These are phyloP conservation scores for Penicillium sp. DNA, from an alignment of 2,329 filamentous ascomycete species.

Conservation along the genomic window DNA sequence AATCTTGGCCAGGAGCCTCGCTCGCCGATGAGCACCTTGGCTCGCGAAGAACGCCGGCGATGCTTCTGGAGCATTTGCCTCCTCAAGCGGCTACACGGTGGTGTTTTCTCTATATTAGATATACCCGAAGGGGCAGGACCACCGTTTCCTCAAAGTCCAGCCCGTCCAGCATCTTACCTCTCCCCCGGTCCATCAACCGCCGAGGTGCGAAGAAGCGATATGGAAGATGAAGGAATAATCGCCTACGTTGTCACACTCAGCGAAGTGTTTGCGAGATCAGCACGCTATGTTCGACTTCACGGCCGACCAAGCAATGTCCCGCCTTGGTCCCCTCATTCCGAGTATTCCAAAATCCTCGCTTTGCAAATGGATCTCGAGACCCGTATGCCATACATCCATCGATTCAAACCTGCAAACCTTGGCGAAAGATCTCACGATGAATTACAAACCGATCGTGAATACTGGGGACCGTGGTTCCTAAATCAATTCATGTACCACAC, in stretches of 20 bases:
- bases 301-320: constrained; percentile 48
- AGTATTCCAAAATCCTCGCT: constrained; percentile 55
- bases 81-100: constrained; percentile 48
- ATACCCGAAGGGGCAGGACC: constrained; percentile 38
- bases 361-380: constrained; percentile 57
- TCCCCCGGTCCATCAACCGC: constrained; percentile 22
- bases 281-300: constrained; percentile 50
- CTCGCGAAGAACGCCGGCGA: constrained; percentile 37
- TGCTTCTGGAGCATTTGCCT: constrained; percentile 50
- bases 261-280: constrained; percentile 52
- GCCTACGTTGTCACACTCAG: constrained; percentile 51
- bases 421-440: constrained; percentile 44
- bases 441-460: constrained; percentile 50
- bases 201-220: constrained; percentile 30
- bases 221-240: constrained; percentile 46
- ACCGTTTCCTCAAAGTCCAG: constrained; percentile 43
- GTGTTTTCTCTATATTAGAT: constrained; percentile 44
- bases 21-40: constrained; percentile 14
- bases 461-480: constrained; percentile 58
- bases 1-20: constrained; percentile 44
- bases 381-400: constrained; percentile 52
- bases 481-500: constrained; percentile 57
- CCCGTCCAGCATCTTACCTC: constrained; percentile 24
- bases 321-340: constrained; percentile 54
- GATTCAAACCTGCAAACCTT: constrained; percentile 54